Base-by-base conservation (phyloP, 2,329 filamentous ascomycete genomes). In the Aspergillus ochraceus region DNA sequence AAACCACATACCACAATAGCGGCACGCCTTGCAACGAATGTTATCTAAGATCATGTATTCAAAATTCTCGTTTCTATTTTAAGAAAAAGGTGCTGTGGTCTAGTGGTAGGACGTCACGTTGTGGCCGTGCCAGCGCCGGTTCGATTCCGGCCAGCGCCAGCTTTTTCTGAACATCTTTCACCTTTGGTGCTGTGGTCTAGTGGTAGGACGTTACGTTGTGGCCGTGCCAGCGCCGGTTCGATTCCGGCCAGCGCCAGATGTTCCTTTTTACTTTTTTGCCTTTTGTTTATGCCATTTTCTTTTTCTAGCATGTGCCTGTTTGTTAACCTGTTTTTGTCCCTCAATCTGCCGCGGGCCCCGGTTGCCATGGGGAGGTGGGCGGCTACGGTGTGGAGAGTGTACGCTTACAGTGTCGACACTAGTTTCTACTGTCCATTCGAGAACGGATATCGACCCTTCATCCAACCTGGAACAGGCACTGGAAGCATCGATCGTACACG, bases 101-200 rank as follows among this genome's bases (percentile, higher is more conserved):
- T 63, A 68, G 61, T 67, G 66, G 67, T 68, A 68, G 63, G 67
- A 69, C 66, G 66, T 69, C 57, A 69, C 66, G 66, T 68, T 68
- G 67, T 69, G 67, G 66, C 67, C 66, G 67, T 69, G 67, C 66
- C 64, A 69, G 67, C 66, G 64, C 65, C 61, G 67, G 67, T 69
- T 69, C 67, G 66, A 69, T 68, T 69, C 67, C 67, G 63, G 64
- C 64, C 55, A 64, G 64, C 60, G 45, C 66, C 67, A 69, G 36
- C 39, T 54, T 45, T 56, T 57, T 55, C 59, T 58, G 58, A 55
- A 17, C 49, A 58, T 54, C 64, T 59, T 64, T 62, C 24, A 12
- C 19, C 10, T 42, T 12, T n/a, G 46, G 19, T 39, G 32, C 20
- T 17, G 30, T 39, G 20, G 14, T 42, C 14, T 39, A 54, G 29